Conservation (phyloP, 768 basidiomycete species). For the Amanita rimosa region DNA sequence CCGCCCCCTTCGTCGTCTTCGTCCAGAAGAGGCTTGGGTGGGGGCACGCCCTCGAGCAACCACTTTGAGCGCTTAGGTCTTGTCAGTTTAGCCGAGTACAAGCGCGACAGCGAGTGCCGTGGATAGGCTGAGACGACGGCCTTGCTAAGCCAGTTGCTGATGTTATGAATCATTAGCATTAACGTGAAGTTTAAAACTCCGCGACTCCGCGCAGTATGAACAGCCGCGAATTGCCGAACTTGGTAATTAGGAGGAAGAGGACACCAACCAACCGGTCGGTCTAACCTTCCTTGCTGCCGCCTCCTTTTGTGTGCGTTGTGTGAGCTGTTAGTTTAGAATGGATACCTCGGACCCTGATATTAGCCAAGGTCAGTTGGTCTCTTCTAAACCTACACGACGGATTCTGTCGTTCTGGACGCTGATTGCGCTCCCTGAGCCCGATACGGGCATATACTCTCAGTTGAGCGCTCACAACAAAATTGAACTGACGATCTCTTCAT, state of each 20-base stretch:
- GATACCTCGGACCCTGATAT: conserved; percentile 53
- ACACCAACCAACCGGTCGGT: too few species aligned
- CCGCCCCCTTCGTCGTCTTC: conserved; percentile 27
- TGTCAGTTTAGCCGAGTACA: conserved; percentile 1
- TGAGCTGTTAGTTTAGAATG: neutral
- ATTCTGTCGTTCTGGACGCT: neutral
- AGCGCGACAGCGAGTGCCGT: neutral
- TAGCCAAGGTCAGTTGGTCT: conserved; percentile 51
- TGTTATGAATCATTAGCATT: too few species aligned
- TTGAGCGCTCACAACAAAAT: too few species aligned
- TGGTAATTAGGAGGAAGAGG: too few species aligned
- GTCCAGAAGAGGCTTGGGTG: conserved; percentile 35
- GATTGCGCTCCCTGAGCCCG: neutral
- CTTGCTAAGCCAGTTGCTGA: conserved; percentile 2
- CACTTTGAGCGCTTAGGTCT: conserved; percentile 21
- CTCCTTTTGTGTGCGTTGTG: too few species aligned
- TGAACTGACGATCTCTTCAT: conserved; percentile 15
- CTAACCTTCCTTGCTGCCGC: too few species aligned
- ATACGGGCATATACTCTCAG: neutral
- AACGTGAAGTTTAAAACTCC: neutral
- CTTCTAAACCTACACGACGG: neutral
- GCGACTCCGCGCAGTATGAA: neutral
- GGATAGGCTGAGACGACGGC: conserved; percentile 2
- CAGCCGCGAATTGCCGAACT: too few species aligned
- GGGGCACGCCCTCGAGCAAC: conserved; percentile 25